A percentile compares a stretch with the other conserved stretches of the same genome.
Conservation (phyloP, 495 filamentous ascomycete genomes). For the Xylaria acuta region DNA sequence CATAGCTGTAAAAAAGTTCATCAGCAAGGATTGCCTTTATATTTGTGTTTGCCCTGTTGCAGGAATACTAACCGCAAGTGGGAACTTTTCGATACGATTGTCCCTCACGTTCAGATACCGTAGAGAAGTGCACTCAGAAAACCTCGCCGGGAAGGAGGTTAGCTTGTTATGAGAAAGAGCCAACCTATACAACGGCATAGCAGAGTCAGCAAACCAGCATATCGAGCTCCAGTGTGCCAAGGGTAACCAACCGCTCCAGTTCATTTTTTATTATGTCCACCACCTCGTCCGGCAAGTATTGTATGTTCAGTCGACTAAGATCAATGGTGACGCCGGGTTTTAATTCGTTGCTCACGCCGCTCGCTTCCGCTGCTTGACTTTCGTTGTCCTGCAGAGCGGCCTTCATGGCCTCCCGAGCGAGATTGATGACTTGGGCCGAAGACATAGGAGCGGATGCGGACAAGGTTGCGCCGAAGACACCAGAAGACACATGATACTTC, state of each 20-base stretch:
- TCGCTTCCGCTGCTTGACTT: conserved; percentile 69
- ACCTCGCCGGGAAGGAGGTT: conserved; percentile 75
- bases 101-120: conserved; percentile 94
- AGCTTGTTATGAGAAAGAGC: conserved; percentile 90
- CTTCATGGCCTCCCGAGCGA: conserved; percentile 70
- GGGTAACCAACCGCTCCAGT: conserved; percentile 73
- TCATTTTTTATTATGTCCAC: conserved; percentile 93
- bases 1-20: conserved; percentile 59
- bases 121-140: conserved; percentile 85
- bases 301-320: conserved; percentile 81
- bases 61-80: conserved; percentile 69
- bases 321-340: conserved; percentile 87
- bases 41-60: not conserved
- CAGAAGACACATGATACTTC: conserved; percentile 40
- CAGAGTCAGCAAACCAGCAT: conserved; percentile 20
- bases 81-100: conserved; percentile 88
- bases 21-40: not conserved
- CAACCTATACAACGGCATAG: conserved; percentile 59
- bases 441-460: conserved; percentile 52
- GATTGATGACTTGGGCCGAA: conserved; percentile 56
- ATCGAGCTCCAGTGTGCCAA: not conserved
- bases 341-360: conserved; percentile 70
- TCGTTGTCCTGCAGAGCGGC: conserved; percentile 71
- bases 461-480: conserved; percentile 42
- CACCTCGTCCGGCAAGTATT: conserved; percentile 82